Base-by-base conservation (phyloP, 345 rosid genomes). In the Salix purpurea region DNA sequence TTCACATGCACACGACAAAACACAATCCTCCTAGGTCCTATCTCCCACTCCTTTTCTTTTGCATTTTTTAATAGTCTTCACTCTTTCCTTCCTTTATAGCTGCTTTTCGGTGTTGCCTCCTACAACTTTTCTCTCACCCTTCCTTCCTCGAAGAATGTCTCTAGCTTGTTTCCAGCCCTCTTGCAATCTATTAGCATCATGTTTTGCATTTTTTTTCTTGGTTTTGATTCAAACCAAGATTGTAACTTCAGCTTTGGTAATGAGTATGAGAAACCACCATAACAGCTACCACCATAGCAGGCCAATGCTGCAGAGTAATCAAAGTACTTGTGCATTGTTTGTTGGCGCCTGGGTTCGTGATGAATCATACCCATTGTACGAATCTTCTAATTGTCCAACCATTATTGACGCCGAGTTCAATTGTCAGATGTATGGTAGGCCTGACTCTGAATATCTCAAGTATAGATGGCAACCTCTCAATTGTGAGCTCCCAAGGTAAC, bases 381-480 rank as follows among this genome's bases (percentile, higher is more conserved):
- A 84, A 23, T 83, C 86, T 26, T 67, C 86, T 46, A 69, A 85
- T 30, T 87, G 89, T 77, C 91, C 64, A 58, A 1, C 94, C 36
- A 44, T 86, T 83, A 90, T 96, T 61, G 97, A 91, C 66, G 89
- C 91, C 2, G 88, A 90, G 75, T 96, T 88, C 73, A 91, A 96
- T 76, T 96, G 99, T 72, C 91, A 89, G 71, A 84, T 86, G 84
- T 83, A 87, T 72, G 99, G 99, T 23, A 88, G 99, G 44, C 98
- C 98, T 3, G 99, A 96, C 80, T 84, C 96, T 23, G 88, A 86
- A 9, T 96, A 93, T 76, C 97, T 90, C 83, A 89, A 86, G 78
- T 96, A 91, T 69, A 86, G 95, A 76, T 96, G 99, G 99, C 81
- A 88, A 75, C 98, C 99, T 6, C 86, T 91, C 62, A 82, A 87